phyloP scores from a whole-genome alignment of 805 yeast species.

The Kluyveromyces lactis region DNA sequence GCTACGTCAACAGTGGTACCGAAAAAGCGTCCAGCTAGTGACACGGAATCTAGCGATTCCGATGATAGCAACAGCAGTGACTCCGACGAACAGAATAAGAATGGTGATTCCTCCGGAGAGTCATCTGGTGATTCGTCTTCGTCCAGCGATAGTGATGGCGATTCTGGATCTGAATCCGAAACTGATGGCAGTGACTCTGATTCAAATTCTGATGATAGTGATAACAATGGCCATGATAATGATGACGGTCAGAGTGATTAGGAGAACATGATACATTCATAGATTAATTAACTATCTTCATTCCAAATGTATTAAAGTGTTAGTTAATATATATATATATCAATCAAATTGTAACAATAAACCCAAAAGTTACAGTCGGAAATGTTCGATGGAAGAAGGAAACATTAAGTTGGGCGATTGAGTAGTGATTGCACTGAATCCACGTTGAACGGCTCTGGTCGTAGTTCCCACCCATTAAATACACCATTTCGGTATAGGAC shows the following conservation, averaged over 20 bases:
- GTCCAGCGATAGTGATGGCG: constrained; percentile 16
- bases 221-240: constrained; percentile 32
- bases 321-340: no score
- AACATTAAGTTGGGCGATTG: no score
- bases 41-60: constrained; percentile 9
- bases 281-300: no score
- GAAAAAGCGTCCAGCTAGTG: constrained; percentile 6
- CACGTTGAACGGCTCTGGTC: no score
- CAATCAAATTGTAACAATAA: no score
- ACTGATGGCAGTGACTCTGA: constrained; percentile 18
- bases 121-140: constrained; percentile 1
- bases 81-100: constrained; percentile 5
- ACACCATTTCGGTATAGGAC: no score
- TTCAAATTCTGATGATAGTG: constrained; percentile 28
- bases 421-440: no score
- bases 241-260: constrained; percentile 30
- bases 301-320: no score
- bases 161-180: constrained; percentile 16
- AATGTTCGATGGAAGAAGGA: no score
- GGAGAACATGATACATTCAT: no score
- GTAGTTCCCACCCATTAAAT: no score
- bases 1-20: constrained; percentile 10
- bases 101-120: constrained; percentile 8
- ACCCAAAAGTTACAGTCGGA: no score
- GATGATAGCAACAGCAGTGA: constrained; percentile 9